Evolutionary conservation across 2,329 filamentous ascomycete genomes (phyloP).

Genomic region (Pseudocercospora vitis): DNA sequence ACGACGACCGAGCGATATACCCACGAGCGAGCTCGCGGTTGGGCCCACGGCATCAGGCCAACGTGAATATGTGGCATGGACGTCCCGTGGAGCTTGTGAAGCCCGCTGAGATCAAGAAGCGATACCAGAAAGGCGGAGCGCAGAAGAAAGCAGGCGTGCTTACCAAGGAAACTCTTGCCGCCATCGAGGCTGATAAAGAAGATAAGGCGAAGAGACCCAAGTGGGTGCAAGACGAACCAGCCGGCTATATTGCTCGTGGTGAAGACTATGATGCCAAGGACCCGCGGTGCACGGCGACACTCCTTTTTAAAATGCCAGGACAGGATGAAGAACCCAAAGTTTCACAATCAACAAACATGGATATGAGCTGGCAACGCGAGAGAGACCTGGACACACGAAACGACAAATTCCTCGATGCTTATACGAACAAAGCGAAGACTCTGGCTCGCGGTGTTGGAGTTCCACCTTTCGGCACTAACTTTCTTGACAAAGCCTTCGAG

Average conservation of each 20-base stretch:
- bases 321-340: conserved; percentile 27
- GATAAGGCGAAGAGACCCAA: conserved; percentile 80
- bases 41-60: conserved; percentile 87
- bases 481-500: conserved; percentile 78
- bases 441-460: conserved; percentile 69
- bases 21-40: conserved; percentile 90
- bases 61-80: conserved; percentile 80
- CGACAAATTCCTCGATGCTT: conserved; percentile 68
- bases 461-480: conserved; percentile 75
- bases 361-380: conserved; percentile 12
- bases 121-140: conserved; percentile 58
- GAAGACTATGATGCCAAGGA: conserved; percentile 74
- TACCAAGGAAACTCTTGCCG: conserved; percentile 76
- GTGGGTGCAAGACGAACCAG: conserved; percentile 89
- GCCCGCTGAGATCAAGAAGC: conserved; percentile 79
- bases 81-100: conserved; percentile 88
- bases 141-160: conserved; percentile 75
- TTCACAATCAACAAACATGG: background rate
- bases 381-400: conserved; percentile 25
- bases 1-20: conserved; percentile 91
- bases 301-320: conserved; percentile 71
- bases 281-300: conserved; percentile 69
- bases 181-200: conserved; percentile 77
- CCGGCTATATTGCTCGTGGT: conserved; percentile 80
- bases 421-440: conserved; percentile 68